Conservation (phyloP, 2,329 filamentous ascomycete species). For the Colletotrichum eremochloae region DNA sequence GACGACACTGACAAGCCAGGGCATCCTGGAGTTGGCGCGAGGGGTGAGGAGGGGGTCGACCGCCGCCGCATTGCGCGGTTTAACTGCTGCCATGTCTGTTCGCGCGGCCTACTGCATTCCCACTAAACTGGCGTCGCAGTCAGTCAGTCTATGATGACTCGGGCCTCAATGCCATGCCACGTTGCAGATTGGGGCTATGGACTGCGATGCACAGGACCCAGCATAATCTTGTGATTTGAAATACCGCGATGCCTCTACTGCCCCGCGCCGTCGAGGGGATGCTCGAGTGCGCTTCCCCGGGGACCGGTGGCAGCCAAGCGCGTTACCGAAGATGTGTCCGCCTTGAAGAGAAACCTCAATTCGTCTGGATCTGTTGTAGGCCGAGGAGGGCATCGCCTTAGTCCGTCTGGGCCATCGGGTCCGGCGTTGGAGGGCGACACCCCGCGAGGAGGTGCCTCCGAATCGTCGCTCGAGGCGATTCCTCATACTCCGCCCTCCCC, state of each 20-base stretch:
- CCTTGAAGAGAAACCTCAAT: background rate
- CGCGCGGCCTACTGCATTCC: constrained; percentile 15
- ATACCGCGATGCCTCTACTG: background rate
- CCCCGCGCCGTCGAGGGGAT: constrained; percentile 8
- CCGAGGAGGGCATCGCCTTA: background rate
- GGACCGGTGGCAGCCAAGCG: constrained; percentile 8
- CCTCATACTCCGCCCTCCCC: background rate
- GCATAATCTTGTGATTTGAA: constrained; percentile 1
- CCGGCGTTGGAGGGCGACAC: constrained; percentile 8
- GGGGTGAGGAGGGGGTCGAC: background rate
- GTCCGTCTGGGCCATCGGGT: constrained; percentile 9
- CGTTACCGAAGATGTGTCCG: background rate
- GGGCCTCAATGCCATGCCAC: constrained; percentile 2
- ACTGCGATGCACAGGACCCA: background rate
- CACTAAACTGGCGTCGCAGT: constrained; percentile 3
- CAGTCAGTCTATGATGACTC: constrained; percentile 11
- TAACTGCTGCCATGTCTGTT: constrained; percentile 29
- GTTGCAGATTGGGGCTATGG: constrained; percentile 6
- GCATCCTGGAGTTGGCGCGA: constrained; percentile 21
- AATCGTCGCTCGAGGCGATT: background rate
- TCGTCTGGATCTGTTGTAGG: constrained; percentile 7
- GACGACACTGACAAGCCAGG: constrained; percentile 39
- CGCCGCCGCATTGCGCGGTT: constrained; percentile 10
- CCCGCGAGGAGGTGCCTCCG: constrained; percentile 6
- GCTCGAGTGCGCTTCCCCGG: constrained; percentile 26